Conservation (phyloP, 352 stramenopile genomes). For the Globisporangium acanthophoron region DNA sequence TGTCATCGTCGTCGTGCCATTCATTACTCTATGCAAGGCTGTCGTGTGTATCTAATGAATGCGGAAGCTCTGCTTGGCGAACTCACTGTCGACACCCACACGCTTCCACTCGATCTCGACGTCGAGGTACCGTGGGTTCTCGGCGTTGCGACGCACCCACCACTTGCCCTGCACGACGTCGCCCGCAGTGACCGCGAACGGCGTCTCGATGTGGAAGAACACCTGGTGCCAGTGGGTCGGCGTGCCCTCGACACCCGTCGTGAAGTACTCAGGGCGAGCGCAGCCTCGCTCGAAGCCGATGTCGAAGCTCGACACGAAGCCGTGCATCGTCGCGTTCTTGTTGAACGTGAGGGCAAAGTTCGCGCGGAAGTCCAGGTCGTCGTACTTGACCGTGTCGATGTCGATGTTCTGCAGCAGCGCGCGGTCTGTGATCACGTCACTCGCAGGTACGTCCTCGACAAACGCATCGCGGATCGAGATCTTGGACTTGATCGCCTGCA, state of each 20-base stretch:
- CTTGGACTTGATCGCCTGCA: constrained; percentile 93
- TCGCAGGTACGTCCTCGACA: constrained; percentile 92
- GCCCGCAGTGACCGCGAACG: constrained; percentile 65
- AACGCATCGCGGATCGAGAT: constrained; percentile 95
- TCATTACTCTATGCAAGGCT: background rate
- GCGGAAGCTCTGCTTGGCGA: constrained; percentile 59
- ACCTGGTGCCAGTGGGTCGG: constrained; percentile 99
- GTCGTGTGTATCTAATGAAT: constrained; percentile 55
- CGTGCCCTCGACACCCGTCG: constrained; percentile 82
- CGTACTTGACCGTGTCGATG: constrained; percentile 86
- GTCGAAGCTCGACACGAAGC: constrained; percentile 97
- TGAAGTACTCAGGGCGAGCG: constrained; percentile 94
- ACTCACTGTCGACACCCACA: constrained; percentile 20
- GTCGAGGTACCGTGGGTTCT: constrained; percentile 93
- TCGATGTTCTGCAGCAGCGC: constrained; percentile 86
- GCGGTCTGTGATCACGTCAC: constrained; percentile 85
- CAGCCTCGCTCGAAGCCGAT: constrained; percentile 93
- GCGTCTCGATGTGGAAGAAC: constrained; percentile 93
- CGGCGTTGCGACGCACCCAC: constrained; percentile 81
- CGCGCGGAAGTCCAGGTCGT: constrained; percentile 93
- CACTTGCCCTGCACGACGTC: constrained; percentile 86
- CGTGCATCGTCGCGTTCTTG: constrained; percentile 91
- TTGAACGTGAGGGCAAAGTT: constrained; percentile 86
- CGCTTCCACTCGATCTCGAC: constrained; percentile 83
- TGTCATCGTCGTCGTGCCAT: background rate